These are phyloP conservation scores for Trichoderma cornu-damae DNA, from an alignment of 2,329 filamentous ascomycete genomes.

Conservation along the genomic window DNA sequence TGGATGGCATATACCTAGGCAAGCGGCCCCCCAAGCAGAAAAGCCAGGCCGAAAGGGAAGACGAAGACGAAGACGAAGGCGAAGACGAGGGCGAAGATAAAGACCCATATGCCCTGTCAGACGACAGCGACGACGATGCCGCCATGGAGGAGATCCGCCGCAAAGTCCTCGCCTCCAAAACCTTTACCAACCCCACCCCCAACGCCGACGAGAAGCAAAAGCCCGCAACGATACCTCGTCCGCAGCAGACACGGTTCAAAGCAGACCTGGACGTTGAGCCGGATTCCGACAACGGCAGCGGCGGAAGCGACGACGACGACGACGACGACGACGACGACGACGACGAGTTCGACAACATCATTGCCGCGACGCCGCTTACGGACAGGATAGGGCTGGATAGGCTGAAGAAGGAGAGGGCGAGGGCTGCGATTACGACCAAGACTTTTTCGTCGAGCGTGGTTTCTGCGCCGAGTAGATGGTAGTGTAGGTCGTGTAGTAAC, in stretches of 20 bases:
- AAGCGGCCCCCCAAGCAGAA: conserved; percentile 42
- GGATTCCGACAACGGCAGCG: conserved; percentile 58
- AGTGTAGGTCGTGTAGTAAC: conserved; percentile 13
- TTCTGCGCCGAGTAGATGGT: conserved; percentile 47
- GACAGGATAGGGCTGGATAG: conserved; percentile 67
- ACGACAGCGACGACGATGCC: conserved; percentile 71
- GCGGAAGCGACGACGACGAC: conserved; percentile 53
- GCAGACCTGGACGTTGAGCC: conserved; percentile 54
- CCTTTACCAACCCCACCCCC: conserved; percentile 55
- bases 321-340: conserved; percentile 57
- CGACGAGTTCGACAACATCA: conserved; percentile 86
- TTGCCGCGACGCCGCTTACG: conserved; percentile 83
- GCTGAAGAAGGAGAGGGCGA: conserved; percentile 51
- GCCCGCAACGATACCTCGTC: conserved; percentile 58
- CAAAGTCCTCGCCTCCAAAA: conserved; percentile 85
- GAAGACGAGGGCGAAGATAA: conserved; percentile 44
- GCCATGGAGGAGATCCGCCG: conserved; percentile 90
- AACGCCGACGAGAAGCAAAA: conserved; percentile 54
- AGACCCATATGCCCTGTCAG: conserved; percentile 72
- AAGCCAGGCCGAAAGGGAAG: background rate
- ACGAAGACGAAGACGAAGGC: conserved; percentile 25
- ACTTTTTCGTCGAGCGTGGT: conserved; percentile 48
- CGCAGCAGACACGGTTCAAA: conserved; percentile 44
- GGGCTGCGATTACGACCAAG: conserved; percentile 43
- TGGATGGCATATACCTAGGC: conserved; percentile 58